These are phyloP conservation scores for Syzygium jambos DNA, from an alignment of 345 rosid genomes.

Conservation along the genomic window DNA sequence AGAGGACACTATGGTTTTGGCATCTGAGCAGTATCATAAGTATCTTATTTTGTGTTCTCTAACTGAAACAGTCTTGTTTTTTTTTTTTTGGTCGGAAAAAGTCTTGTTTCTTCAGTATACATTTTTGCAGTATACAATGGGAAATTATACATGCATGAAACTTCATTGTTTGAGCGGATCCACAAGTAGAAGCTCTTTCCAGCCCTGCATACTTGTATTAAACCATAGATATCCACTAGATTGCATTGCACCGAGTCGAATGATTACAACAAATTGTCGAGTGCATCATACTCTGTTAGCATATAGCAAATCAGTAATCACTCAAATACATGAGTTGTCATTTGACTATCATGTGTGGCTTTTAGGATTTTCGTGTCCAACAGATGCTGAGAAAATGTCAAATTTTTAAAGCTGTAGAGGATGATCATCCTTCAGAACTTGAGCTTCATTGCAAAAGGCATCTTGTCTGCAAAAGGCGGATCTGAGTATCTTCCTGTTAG, in stretches of 20 bases:
- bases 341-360: background rate
- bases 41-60: background rate
- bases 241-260: background rate
- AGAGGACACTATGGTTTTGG: background rate
- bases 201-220: background rate
- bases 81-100: background rate
- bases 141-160: background rate
- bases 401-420: background rate
- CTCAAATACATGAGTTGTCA: background rate
- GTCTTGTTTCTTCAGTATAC: background rate
- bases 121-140: background rate
- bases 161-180: background rate
- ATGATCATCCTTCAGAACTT: constrained; percentile 40
- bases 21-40: background rate
- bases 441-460: constrained; percentile 74
- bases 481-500: constrained; percentile 80
- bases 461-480: constrained; percentile 73
- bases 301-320: background rate
- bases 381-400: background rate
- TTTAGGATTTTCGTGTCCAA: background rate
- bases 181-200: background rate
- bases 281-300: background rate
- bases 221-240: background rate
- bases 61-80: background rate
- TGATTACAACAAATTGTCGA: background rate